Percentiles rank a stretch among this genome's conserved stretches.
Evolutionary conservation across 129 eudicot species (phyloP).

Genomic region (Smallanthus sonchifolius): DNA sequence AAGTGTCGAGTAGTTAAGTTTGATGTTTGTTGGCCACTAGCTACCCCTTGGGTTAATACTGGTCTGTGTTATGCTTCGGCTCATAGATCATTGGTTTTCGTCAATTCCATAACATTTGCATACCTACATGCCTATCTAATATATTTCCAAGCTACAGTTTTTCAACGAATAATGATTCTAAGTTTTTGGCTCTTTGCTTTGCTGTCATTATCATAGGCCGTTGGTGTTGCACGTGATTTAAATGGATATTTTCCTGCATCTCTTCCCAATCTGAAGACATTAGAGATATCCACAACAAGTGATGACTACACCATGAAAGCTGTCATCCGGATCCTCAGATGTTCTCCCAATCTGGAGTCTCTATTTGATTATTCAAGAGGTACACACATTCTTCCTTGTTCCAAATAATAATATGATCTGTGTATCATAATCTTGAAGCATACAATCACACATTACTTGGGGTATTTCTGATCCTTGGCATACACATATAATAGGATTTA

Average conservation of each 20-base stretch:
- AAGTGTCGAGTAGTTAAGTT: neutral
- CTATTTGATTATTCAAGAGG: constrained; percentile 13
- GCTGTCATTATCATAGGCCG: neutral
- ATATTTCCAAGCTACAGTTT: neutral
- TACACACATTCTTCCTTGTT: neutral
- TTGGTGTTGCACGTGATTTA: neutral
- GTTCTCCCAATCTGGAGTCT: constrained; percentile 13
- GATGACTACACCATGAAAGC: neutral
- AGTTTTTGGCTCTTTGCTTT: no score
- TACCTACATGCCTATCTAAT: neutral
- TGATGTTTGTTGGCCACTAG: neutral
- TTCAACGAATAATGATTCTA: neutral
- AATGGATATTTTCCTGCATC: neutral
- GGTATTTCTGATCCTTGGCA: neutral
- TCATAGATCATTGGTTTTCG: neutral
- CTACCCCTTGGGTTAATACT: neutral
- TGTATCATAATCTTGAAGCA: neutral
- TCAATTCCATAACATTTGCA: neutral
- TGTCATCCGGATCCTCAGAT: constrained; percentile 4
- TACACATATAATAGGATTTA: neutral
- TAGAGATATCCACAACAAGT: neutral
- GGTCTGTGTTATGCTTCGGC: neutral
- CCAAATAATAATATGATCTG: neutral
- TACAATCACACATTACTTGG: neutral
- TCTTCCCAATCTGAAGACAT: constrained; percentile 17